A percentile compares a stretch with the other conserved stretches of the same genome.
Evolutionary conservation across 2,329 filamentous ascomycete genomes (phyloP).

Genomic region (Arthrobotrys conoides): DNA sequence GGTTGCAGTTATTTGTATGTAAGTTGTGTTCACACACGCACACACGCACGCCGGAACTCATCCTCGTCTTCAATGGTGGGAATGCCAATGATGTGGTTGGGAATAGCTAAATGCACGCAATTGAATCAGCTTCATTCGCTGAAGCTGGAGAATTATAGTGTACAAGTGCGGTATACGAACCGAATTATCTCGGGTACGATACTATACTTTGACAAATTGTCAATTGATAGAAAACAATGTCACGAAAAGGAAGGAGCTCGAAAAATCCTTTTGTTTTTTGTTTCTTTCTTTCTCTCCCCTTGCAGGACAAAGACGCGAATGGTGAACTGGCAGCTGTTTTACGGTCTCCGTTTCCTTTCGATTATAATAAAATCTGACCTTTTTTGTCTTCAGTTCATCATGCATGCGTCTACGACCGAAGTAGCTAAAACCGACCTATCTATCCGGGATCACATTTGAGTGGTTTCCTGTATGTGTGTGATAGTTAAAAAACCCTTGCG

Average conservation of each 20-base stretch:
- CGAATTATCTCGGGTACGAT: constrained; percentile 15
- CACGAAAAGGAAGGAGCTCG: constrained; percentile 18
- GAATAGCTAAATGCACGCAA: constrained; percentile 17
- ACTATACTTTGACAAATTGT: constrained; percentile 20
- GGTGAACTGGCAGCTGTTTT: constrained; percentile 21
- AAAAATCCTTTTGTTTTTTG: too few relatives aligned
- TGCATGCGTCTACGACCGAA: constrained; percentile 26
- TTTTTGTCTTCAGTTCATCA: constrained; percentile 7
- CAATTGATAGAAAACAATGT: constrained; percentile 28
- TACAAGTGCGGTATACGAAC: constrained; percentile 24
- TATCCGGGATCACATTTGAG: constrained; percentile 32
- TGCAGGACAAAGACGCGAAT: constrained; percentile 12
- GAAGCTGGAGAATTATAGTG: background rate
- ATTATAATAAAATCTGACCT: background rate
- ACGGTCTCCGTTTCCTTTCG: background rate
- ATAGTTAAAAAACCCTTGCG: too few relatives aligned
- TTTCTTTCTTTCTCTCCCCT: constrained; percentile 3
- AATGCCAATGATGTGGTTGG: constrained; percentile 31
- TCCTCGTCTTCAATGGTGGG: constrained; percentile 8
- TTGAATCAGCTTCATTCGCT: constrained; percentile 16
- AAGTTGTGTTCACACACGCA: background rate
- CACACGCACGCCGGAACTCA: constrained; percentile 16
- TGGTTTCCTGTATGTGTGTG: constrained; percentile 29
- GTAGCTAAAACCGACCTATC: constrained; percentile 24
- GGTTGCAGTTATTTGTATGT: constrained; percentile 32